These are phyloP conservation scores for Xylariaceae sp. DNA, from an alignment of 2,329 filamentous ascomycete species.

Conservation along the genomic window DNA sequence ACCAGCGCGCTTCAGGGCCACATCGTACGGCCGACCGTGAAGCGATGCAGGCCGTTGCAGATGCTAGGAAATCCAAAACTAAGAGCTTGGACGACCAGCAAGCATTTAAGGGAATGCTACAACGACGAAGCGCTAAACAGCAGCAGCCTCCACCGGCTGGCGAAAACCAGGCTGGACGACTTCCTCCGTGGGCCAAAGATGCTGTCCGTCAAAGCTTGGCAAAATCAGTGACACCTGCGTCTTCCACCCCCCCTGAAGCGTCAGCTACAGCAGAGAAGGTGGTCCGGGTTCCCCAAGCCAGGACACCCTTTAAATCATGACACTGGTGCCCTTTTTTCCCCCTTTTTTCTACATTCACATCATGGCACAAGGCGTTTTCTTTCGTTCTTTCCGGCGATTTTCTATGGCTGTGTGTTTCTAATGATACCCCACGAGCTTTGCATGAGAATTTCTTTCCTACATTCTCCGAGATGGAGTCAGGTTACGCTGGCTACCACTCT, in stretches of 20 bases:
- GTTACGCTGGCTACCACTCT: too few relatives aligned
- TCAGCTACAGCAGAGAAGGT: neutral
- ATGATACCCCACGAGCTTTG: too few relatives aligned
- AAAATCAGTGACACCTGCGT: conserved; percentile 16
- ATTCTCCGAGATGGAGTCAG: too few relatives aligned
- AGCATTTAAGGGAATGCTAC: conserved; percentile 16
- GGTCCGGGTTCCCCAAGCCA: conserved; percentile 12
- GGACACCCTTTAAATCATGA: conserved; percentile 22
- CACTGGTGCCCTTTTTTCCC: too few relatives aligned
- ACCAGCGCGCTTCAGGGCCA: conserved; percentile 1
- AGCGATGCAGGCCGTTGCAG: neutral
- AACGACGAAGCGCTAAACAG: conserved; percentile 21
- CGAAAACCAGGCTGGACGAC: conserved; percentile 19
- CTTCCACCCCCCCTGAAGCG: conserved; percentile 6
- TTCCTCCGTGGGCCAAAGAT: conserved; percentile 27
- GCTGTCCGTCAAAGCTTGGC: conserved; percentile 21
- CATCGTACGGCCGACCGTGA: conserved; percentile 18
- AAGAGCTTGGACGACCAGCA: conserved; percentile 25
- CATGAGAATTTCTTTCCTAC: too few relatives aligned
- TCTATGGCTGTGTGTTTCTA: too few relatives aligned
- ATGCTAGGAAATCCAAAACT: conserved; percentile 15
- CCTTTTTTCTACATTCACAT: neutral
- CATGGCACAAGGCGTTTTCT: too few relatives aligned
- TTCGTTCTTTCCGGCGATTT: too few relatives aligned
- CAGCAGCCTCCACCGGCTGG: conserved; percentile 3